Evolutionary conservation across 805 yeast genomes (phyloP).

Genomic region (Yarrowia sp.): DNA sequence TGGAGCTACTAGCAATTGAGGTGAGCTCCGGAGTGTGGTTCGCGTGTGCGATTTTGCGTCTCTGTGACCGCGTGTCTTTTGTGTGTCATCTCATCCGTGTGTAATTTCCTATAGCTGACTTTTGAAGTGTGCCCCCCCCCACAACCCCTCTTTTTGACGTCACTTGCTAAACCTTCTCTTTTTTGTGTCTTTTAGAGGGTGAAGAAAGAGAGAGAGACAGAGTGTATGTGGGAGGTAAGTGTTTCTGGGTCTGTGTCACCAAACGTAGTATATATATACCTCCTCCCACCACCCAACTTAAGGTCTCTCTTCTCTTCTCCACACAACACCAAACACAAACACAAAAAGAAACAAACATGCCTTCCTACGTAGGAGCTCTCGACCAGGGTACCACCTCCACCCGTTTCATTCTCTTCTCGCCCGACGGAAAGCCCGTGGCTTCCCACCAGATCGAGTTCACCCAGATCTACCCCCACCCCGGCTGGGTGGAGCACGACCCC

Average conservation of each 20-base stretch:
- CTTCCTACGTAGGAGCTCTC: conserved; percentile 65
- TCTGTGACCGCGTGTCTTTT: too few species aligned
- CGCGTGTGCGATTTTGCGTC: too few species aligned
- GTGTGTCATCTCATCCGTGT: too few species aligned
- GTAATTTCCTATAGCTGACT: too few species aligned
- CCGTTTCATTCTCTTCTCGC: conserved; percentile 80
- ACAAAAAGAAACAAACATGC: conserved; percentile 2
- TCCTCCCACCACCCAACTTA: neutral
- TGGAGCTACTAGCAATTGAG: neutral
- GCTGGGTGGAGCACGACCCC: conserved; percentile 94
- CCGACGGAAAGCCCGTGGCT: conserved; percentile 77
- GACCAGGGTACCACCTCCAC: conserved; percentile 94
- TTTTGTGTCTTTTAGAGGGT: neutral
- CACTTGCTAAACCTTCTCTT: conserved; percentile 25
- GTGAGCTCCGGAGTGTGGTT: too few species aligned
- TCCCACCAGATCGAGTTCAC: conserved; percentile 88
- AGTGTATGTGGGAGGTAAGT: too few species aligned
- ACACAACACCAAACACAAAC: neutral
- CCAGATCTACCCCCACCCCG: conserved; percentile 54
- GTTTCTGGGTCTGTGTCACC: neutral
- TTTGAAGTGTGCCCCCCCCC: neutral
- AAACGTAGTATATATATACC: conserved; percentile 9
- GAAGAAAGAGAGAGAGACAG: too few species aligned
- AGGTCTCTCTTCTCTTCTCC: neutral
- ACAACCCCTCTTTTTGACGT: conserved; percentile 20